Percentiles rank a stretch among this genome's conserved stretches.
Evolutionary conservation across 225 moss, liverwort and hornwort species (phyloP).

Genomic region (Neckera pumila): DNA sequence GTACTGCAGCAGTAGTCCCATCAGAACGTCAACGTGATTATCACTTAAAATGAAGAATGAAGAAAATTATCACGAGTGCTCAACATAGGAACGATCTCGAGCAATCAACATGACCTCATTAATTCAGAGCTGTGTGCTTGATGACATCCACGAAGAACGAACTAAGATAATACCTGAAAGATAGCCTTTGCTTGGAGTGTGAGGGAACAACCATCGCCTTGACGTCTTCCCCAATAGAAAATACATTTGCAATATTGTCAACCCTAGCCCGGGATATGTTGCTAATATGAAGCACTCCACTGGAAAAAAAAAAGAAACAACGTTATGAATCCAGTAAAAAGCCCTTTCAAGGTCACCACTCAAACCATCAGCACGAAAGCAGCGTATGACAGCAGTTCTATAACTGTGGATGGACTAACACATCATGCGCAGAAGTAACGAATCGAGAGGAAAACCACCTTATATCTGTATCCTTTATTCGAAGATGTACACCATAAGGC

Average conservation of each 20-base stretch:
- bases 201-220: conserved; percentile 65
- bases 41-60: not conserved
- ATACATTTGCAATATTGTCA: conserved; percentile 31
- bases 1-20: conserved; percentile 38
- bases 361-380: not conserved
- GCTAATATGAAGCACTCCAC: conserved; percentile 54
- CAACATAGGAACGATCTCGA: not conserved
- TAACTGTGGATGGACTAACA: not conserved
- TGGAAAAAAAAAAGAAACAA: not conserved
- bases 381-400: not conserved
- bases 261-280: conserved; percentile 48
- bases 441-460: conserved; percentile 1
- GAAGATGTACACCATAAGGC: conserved; percentile 37
- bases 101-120: not conserved
- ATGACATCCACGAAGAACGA: not conserved
- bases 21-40: not conserved
- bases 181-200: conserved; percentile 23
- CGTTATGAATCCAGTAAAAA: not conserved
- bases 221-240: conserved; percentile 38
- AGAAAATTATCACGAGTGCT: not conserved
- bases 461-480: conserved; percentile 26
- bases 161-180: conserved; percentile 44
- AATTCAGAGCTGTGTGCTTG: not conserved
- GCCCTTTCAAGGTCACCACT: not conserved
- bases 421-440: not conserved